Percentiles rank a stretch among this genome's conserved stretches.
phyloP scores from a whole-genome alignment of 345 rosid species.

The Bruguiera parviflora region DNA sequence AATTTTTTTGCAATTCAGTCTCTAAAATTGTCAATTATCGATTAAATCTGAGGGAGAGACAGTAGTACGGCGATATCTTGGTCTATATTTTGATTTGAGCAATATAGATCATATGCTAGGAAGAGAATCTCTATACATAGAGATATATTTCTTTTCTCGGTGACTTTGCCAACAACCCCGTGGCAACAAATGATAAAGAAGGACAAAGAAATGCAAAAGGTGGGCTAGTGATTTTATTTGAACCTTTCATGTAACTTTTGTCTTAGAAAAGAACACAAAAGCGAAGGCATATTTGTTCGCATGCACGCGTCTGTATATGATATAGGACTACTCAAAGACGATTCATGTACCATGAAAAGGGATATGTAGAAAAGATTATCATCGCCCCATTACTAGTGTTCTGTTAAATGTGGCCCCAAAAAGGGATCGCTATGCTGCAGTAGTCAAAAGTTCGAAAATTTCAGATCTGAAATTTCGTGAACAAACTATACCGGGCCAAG shows the following conservation, averaged over 20 bases:
- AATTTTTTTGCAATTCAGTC: background rate
- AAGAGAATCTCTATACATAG: background rate
- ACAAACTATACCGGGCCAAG: no score
- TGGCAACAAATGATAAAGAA: constrained; percentile 20
- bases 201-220: background rate
- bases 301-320: constrained; percentile 16
- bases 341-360: constrained; percentile 13
- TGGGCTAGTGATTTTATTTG: background rate
- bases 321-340: constrained; percentile 3
- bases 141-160: background rate
- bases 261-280: background rate
- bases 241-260: background rate
- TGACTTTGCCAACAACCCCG: constrained; percentile 15
- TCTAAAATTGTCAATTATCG: background rate
- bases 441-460: no score
- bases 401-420: no score
- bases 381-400: background rate
- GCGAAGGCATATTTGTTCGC: constrained; percentile 11
- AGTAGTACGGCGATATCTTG: background rate
- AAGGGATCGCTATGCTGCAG: no score
- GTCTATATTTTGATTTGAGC: background rate
- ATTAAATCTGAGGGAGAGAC: background rate
- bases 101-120: constrained; percentile 8
- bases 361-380: background rate
- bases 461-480: no score